Conservation (phyloP, 306 rosid species). For the Rosa multiflora region DNA sequence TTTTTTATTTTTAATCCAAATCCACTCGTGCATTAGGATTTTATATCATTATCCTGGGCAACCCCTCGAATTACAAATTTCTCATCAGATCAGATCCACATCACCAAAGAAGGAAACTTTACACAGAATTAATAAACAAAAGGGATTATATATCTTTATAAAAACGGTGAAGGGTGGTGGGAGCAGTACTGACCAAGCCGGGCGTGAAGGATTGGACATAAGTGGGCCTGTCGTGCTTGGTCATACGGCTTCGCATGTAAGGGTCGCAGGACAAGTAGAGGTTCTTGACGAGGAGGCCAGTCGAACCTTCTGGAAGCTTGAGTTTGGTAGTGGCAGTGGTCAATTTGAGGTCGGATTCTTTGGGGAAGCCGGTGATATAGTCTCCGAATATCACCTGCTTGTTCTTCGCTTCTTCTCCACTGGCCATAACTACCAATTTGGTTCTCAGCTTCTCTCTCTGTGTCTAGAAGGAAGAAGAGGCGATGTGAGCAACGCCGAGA, state of each 20-base stretch:
- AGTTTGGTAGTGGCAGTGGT: not conserved
- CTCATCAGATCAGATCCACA: not conserved
- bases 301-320: not conserved
- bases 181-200: not conserved
- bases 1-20: not conserved
- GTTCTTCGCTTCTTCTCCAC: not conserved
- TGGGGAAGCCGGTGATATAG: not conserved
- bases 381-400: not conserved
- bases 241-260: slow-evolving; percentile 40
- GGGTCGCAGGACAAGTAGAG: slow-evolving; percentile 39
- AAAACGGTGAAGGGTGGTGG: too few relatives aligned
- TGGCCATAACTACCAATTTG: not conserved
- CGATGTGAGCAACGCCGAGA: not conserved
- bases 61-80: not conserved
- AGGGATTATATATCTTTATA: too few relatives aligned
- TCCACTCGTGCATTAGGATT: not conserved
- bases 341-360: not conserved
- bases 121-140: not conserved
- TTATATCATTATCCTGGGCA: not conserved
- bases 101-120: not conserved
- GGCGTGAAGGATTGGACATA: not conserved
- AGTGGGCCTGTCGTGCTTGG: not conserved
- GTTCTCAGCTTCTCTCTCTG: not conserved
- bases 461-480: not conserved
- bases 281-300: slow-evolving; percentile 21